Base-by-base conservation (phyloP, 1,284 basidiomycete genomes). In the Bjerkandera adusta region DNA sequence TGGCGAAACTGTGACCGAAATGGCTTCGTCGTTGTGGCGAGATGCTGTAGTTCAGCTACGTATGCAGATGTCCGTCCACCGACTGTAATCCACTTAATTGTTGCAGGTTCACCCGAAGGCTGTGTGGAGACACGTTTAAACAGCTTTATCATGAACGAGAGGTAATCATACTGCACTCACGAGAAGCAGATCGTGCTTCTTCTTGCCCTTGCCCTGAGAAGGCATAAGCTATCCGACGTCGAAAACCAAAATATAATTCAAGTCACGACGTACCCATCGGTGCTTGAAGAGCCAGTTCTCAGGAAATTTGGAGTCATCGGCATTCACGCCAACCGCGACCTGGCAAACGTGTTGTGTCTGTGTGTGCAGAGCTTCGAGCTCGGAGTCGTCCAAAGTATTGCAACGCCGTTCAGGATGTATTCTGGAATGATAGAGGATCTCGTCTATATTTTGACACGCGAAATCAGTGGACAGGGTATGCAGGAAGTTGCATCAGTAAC, bases 1-100 rank as follows among this genome's bases (percentile, higher is more conserved):
- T 18, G 18, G 16, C 20, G 24, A 6, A n/a, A 33, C 21, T 15
- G 21, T 4, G 34, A 21, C 16, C 18, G 15, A 10, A 27, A 18
- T 32, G 30, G 11, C 27, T 20, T 33, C n/a, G 13, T 22, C 40
- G 18, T 20, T 37, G 21, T 32, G 30, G 21, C 15, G n/a, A 34
- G 64, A 38, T 68, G 69, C 58, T 91, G 89, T 2, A 92, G 69
- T 61, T 89, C 79, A 7, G 66, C 63, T 2, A 91, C 81, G 51
- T 81, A 83, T 3, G 89, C 89, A 1, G 85, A 87, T 1, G 91
- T 92, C 12, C 90, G 72, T 1, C 91, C 90, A 3, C 86, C 88
- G 7, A 93, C 85, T 1, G 85, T 89, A 43, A 89, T 62, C 75
- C 84, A 92, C 52, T 79, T 81, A 51, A 93, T 82, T 2, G 83